phyloP scores from a whole-genome alignment of 1,139 yeast genomes.

The Zhuliangozyma blackwelliae region DNA sequence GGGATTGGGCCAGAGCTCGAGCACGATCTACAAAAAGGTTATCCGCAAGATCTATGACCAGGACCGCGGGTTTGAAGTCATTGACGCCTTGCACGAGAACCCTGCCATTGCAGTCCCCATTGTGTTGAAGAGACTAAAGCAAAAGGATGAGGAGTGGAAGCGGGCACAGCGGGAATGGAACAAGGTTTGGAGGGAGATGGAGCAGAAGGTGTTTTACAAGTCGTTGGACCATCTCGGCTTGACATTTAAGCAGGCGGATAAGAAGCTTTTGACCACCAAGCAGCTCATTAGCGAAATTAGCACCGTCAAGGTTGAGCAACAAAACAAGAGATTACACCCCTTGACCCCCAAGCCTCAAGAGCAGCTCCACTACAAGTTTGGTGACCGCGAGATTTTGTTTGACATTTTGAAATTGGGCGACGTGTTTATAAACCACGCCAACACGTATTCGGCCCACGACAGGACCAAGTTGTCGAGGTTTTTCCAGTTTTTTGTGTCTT shows the following conservation, averaged over 20 bases:
- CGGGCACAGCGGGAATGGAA: constrained; percentile 99
- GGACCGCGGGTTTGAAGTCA: constrained; percentile 92
- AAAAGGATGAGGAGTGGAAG: constrained; percentile 98
- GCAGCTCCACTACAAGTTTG: constrained; percentile 66
- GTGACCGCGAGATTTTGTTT: constrained; percentile 62
- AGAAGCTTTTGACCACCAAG: constrained; percentile 83
- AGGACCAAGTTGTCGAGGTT: constrained; percentile 73
- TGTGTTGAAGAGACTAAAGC: constrained; percentile 85
- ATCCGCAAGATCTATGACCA: constrained; percentile 89
- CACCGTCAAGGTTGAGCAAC: constrained; percentile 87
- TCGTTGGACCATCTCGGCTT: constrained; percentile 93
- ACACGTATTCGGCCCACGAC: constrained; percentile 77
- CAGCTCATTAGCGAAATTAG: constrained; percentile 89
- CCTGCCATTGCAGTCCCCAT: constrained; percentile 96
- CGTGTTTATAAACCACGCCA: constrained; percentile 64
- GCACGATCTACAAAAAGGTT: constrained; percentile 89
- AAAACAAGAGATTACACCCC: constrained; percentile 71
- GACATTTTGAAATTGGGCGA: constrained; percentile 71
- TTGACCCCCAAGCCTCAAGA: constrained; percentile 81
- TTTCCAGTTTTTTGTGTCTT: constrained; percentile 62
- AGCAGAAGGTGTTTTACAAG: constrained; percentile 89
- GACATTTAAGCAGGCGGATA: constrained; percentile 94
- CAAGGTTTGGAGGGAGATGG: constrained; percentile 98
- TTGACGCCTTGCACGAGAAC: constrained; percentile 90
- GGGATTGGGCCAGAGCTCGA: constrained; percentile 87